Evolutionary conservation across 805 yeast species (phyloP), one percentile per base, ranked within the genome.

Genomic region (Lipomyces orientalis): DNA sequence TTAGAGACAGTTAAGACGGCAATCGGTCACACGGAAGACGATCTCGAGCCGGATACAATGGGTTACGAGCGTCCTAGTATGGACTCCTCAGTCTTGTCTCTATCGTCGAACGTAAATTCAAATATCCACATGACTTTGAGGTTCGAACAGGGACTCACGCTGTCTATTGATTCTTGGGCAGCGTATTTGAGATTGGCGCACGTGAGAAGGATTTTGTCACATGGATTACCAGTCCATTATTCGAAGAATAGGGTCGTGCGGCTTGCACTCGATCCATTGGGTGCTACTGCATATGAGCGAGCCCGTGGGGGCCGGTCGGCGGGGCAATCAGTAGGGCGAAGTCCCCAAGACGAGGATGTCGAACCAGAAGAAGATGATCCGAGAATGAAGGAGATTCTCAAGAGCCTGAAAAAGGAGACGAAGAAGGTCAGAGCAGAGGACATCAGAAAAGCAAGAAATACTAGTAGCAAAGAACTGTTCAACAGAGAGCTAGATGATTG

Each of bases 151-250:
- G 58, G 61, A 1, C 54, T 61, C 6, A 55, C 49, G 10, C 60
- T 72, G 4, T 35, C 60, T n/a, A 61, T 73, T 39, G 70, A 73
- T 43, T 68, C 75, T 1, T 73, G 75, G 75, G 68, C 64, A 19
- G 66, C 62, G 16, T 64, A 61, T 39, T 63, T 68, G 34, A 65
- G 75, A 9, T 52, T 73, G 52, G 54, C 67, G n/a, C 71, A 62
- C 14, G 52, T 73, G 51, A 64, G 74, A 25, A 56, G 63, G 9
- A 52, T 73, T 5, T 33, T 73, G 29, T 60, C 71, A 1, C 68
- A 71, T 49, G 75, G 75, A 14, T 64, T 73, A n/a, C 73, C 73
- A 4, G 64, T 61, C n/a, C 75, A 73, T 54, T 73, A 71, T 67
- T 59, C 67, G 8, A 64, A 60, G 37, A 73, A 73, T 60, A 61